Evolutionary conservation across 2,329 filamentous ascomycete genomes (phyloP), one percentile per base, ranked within the genome.

Genomic region (Emergomyces africanus): DNA sequence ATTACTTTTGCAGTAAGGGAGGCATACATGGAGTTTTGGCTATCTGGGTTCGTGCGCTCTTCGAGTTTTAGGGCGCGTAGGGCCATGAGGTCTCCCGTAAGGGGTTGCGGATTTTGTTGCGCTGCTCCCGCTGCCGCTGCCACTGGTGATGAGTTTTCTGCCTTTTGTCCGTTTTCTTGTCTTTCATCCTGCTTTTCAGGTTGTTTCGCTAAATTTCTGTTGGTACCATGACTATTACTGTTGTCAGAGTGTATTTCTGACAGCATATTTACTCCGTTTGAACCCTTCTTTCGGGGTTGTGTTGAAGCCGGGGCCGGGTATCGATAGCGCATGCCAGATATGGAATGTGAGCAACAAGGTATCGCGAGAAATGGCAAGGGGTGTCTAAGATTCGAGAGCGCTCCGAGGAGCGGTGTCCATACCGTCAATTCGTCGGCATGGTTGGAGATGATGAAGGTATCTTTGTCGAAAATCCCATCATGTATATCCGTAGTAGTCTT

Each of bases 391-490:
- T 64, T 67, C 2, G 75, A 69, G 1, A 90, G 76, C 6, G 83
- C 82, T 0, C 89, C 91, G 46, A 99, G 82, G 20, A 97, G 81
- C 0, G 94, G 94, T 0, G 94, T 97, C 94, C 94, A 99, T 0
- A 89, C 84, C 0, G 94, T 99, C 15, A 99, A 81, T 74, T 99
- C 91, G 70, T 99, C 94, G 12, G 92, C 92, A 71, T 99, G 94
- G 69, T 99, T 99, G 54, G 90, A 95, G 63, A 99, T 87, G 66
- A 99, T 90, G 72, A 99, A 99, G 0, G 90, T 95, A 33, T 84
- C 83, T 18, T 72, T 70, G 0, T 83, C 79, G 67, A 97, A 96
- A 10, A 78, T 68, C 41, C 92, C 94, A 62, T 70, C 66, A 51
- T 74, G 57, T 9, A 44, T 3, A 20, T 33, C 25, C 20, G 39